Percentiles rank a stretch among this genome's conserved stretches.
Evolutionary conservation across 129 eudicot genomes (phyloP).

Genomic region (Deinandra increscens): DNA sequence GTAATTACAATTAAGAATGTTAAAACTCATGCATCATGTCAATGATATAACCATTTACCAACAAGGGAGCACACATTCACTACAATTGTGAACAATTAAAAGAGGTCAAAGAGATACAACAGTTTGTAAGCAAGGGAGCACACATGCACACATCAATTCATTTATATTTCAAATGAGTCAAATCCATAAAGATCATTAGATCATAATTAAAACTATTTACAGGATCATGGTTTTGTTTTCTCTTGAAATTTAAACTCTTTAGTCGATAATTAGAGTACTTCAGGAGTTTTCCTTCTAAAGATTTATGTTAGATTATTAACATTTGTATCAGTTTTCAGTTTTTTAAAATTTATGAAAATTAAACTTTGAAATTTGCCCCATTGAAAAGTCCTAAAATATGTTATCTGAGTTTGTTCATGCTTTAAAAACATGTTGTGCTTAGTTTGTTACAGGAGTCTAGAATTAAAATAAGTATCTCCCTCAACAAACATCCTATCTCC

Average conservation of each 20-base stretch:
- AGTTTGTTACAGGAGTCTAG: slow-evolving; percentile 12
- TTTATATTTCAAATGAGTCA: neutral
- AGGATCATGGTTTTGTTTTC: neutral
- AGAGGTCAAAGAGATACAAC: neutral
- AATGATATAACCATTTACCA: neutral
- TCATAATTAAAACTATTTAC: neutral
- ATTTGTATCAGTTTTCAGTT: neutral
- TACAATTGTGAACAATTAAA: neutral
- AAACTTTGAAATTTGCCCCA: neutral
- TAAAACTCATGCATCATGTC: neutral
- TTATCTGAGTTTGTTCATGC: neutral
- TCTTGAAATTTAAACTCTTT: neutral
- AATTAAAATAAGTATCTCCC: neutral
- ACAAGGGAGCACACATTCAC: neutral
- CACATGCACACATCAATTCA: neutral
- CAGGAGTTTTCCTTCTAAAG: neutral
- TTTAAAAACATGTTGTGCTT: neutral
- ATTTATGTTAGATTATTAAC: neutral
- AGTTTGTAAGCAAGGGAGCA: neutral
- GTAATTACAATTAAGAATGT: neutral
- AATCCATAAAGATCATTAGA: neutral
- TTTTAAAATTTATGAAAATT: neutral
- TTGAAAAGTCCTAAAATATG: neutral
- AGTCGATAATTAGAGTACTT: neutral
- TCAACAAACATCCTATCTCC: neutral